Evolutionary conservation across 2,329 filamentous ascomycete species (phyloP).

Genomic region (Colletotrichum caudatum): DNA sequence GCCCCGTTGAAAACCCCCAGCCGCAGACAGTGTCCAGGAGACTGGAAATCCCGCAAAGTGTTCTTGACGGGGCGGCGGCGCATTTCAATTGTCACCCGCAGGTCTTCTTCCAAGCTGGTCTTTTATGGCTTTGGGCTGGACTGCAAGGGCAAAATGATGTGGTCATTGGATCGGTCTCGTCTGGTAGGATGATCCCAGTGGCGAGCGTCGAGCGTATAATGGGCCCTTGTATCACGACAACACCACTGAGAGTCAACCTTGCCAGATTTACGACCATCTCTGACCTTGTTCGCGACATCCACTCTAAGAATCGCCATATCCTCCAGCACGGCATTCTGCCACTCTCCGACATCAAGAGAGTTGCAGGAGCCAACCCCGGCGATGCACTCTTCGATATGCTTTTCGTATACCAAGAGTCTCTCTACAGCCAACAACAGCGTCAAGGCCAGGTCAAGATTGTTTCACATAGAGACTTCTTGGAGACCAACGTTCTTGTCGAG

Average conservation of each 20-base stretch:
- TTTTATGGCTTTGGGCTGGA: constrained; percentile 73
- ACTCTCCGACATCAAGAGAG: constrained; percentile 76
- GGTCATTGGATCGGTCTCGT: constrained; percentile 82
- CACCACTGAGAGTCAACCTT: constrained; percentile 78
- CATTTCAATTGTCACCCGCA: constrained; percentile 70
- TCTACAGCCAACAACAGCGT: constrained; percentile 52
- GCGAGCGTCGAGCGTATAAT: constrained; percentile 77
- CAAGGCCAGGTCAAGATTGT: constrained; percentile 62
- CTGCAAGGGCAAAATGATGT: constrained; percentile 76
- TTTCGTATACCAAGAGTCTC: constrained; percentile 86
- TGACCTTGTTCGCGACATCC: constrained; percentile 74
- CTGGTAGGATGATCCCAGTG: constrained; percentile 81
- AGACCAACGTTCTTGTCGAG: constrained; percentile 82
- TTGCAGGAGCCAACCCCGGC: constrained; percentile 65
- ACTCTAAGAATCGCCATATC: constrained; percentile 73
- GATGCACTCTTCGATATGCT: constrained; percentile 79
- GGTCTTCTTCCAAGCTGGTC: constrained; percentile 79
- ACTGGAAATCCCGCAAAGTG: constrained; percentile 51
- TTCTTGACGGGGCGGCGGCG: constrained; percentile 53
- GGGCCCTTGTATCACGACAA: constrained; percentile 82
- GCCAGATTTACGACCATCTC: constrained; percentile 61
- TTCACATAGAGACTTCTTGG: constrained; percentile 76
- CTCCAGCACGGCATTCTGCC: constrained; percentile 74
- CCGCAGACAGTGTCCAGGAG: constrained; percentile 47
- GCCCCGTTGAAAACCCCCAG: constrained; percentile 45